Base-by-base conservation (phyloP, 345 rosid genomes). In the Salix purpurea region DNA sequence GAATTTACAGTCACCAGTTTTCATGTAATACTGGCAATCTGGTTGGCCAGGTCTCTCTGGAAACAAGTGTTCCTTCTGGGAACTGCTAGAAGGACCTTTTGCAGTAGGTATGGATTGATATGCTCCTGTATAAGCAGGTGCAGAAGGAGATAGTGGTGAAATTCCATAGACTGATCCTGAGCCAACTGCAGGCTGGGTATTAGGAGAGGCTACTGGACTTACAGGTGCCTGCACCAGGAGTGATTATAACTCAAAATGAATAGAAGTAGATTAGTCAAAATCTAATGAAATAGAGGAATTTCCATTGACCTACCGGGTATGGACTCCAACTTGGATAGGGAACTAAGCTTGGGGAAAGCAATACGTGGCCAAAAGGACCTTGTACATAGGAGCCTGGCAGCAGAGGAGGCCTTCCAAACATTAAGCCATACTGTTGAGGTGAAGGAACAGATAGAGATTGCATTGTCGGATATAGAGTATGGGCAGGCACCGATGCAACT, bases 11-110 rank as follows among this genome's bases (percentile, higher is more conserved):
- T 91, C 91, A 26, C 98, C 94, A 6, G 94, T 96, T 86, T 87
- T 96, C 89, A 92, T 70, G 86, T 85, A 96, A 85, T 89, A 85
- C 73, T 86, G 97, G 85, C 99, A 93, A 70, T 93, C 97, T 3
- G 91, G 97, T 65, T 93, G 92, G 74, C 92, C 97, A 37, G 90
- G 97, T 80, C 97, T 88, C 74, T 91, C 93, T 4, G 99, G 99
- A 87, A 90, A 94, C 42, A 78, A 60, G 18, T 78, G 86, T 39
- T 92, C 98, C 82, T 80, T 89, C 85, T 86, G 89, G 74, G 72
- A 76, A 71, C 87, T 86, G 80, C 84, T 88, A 19, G 93, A 88
- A 73, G 89, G 85, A 77, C 84, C 89, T 36, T 79, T 66, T 68
- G 89, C 77, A 71, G 87, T 66, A 71, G 85, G 89, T 19, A 81